Conservation (phyloP, 768 basidiomycete species). For the Mycena albidolilacea region DNA sequence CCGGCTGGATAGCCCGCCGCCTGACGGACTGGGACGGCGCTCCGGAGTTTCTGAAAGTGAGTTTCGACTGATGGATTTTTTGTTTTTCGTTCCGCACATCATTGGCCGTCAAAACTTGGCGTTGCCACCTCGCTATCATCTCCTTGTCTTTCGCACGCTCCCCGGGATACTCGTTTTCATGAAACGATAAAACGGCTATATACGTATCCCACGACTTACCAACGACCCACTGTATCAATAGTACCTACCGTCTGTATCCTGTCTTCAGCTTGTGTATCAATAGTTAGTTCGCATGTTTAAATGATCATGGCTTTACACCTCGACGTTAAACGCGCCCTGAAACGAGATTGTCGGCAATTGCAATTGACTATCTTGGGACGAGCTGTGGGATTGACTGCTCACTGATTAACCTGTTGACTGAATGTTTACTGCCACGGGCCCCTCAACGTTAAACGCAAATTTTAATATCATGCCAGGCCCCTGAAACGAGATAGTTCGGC, state of each 20-base stretch:
- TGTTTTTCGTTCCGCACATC: not conserved
- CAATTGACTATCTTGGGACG: not conserved
- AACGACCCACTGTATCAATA: conserved; percentile 30
- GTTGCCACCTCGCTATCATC: conserved; percentile 26
- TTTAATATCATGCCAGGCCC: too few species aligned
- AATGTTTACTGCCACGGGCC: too few species aligned
- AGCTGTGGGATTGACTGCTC: too few species aligned
- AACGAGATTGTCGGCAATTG: not conserved
- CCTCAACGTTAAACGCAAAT: too few species aligned
- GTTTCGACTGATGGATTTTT: conserved; percentile 28
- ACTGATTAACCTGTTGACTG: too few species aligned
- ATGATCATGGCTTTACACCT: not conserved
- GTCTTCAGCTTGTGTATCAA: conserved; percentile 32
- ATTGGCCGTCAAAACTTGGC: conserved; percentile 36
- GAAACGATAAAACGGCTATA: not conserved
- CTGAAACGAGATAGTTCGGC: too few species aligned
- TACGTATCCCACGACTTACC: not conserved
- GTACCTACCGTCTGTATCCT: conserved; percentile 20
- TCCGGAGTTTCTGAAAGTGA: conserved; percentile 29
- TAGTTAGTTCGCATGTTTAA: conserved; percentile 17
- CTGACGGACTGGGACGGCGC: conserved; percentile 39
- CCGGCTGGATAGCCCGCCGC: conserved; percentile 46
- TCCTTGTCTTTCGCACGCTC: not conserved
- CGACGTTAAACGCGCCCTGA: not conserved
- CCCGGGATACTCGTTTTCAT: too few species aligned